Evolutionary conservation across 1,284 basidiomycete species (phyloP), one percentile per base, ranked within the genome.

Genomic region (Anthracocystis walkeri): DNA sequence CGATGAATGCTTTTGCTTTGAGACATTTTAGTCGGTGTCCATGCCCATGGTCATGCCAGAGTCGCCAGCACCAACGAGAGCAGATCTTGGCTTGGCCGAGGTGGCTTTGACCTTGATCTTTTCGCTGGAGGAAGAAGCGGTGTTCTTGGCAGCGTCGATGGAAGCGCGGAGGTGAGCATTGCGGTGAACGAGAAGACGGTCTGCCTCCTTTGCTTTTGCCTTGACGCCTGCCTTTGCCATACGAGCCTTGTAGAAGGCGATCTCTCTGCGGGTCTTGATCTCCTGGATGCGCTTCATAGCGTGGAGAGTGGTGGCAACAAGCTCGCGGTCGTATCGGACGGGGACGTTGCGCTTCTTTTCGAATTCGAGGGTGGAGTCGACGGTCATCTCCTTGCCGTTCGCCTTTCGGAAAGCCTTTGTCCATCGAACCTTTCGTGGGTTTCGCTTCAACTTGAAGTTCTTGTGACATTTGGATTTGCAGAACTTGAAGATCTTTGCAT

Each of bases 391-490:
- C 88, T 99, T 99, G 75, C 97, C 97, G 65, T 95, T 93, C 25
- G 97, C 94, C 86, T 96, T 97, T 80, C 97, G 90, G 90, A 99
- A 99, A 18, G 97, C 97, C 87, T 99, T 99, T 59, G 97, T 99
- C 97, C 97, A 99, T 82, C 94, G 90, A 55, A 99, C 95, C 88
- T 99, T 99, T 76, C 97, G 91, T 52, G 97, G 97, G 87, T 99
- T 99, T 55, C 97, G 92, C 89, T 99, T 99, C 96, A 99, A 97
- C 87, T 94, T 96, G 81, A 83, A 84, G 79, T 84, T 85, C 79
- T 85, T 85, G 78, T 85, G 83, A 69, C 83, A 85, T 60, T 85
- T 85, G 52, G 77, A 80, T 66, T 81, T 83, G 82, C 83, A 85
- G 60, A 85, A 85, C 42, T 78, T 46, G 66, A 62, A 81, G 52